Base-by-base conservation (phyloP, 1,139 yeast genomes). In the Candida tunisiensis region DNA sequence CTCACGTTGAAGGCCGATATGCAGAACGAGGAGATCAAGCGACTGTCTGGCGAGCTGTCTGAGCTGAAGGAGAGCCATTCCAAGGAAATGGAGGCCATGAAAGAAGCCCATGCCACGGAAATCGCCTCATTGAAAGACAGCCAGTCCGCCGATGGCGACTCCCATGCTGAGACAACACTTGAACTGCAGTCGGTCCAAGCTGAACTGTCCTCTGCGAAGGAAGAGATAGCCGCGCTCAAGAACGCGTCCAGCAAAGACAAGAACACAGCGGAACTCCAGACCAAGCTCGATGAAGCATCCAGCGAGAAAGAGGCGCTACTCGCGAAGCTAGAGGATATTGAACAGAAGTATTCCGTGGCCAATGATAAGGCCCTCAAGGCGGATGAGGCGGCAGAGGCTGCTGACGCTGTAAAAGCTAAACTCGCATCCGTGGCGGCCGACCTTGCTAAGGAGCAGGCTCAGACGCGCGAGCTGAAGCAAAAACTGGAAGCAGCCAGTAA, bases 1-100 rank as follows among this genome's bases (percentile, higher is more conserved):
- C 50, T 79, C 30, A 64, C 63, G 15, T 63, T 67, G 27, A 77
- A 77, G 44, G 68, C 66, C n/a, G 56, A 58, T 3, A 51, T 83
- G 52, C 55, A 70, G 34, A 65, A 60, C 37, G 57, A 51, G 8
- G 80, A 74, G 40, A 47, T 73, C 40, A 51, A 66, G 18, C 36
- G 44, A 35, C 41, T 64, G 20, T 49, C 56, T 21, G 55, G 52
- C 3, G 24, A 28, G 8, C 15, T 15, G 38, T 23, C 34, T 35
- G 23, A 42, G 36, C 15, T 36, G 35, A 15, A n/a, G n/a, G n/a
- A n/a, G n/a, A n/a, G n/a, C n/a, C n/a, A 5, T n/a, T 14, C 14
- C 22, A 31, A 28, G 5, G 41, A 35, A 6, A 15, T 35, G 8
- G 30, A 34, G 15, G 17, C 27, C 9, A 37, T 37, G 18, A 26